phyloP scores from a whole-genome alignment of 495 filamentous ascomycete genomes.

The Apiosordaria backusii region DNA sequence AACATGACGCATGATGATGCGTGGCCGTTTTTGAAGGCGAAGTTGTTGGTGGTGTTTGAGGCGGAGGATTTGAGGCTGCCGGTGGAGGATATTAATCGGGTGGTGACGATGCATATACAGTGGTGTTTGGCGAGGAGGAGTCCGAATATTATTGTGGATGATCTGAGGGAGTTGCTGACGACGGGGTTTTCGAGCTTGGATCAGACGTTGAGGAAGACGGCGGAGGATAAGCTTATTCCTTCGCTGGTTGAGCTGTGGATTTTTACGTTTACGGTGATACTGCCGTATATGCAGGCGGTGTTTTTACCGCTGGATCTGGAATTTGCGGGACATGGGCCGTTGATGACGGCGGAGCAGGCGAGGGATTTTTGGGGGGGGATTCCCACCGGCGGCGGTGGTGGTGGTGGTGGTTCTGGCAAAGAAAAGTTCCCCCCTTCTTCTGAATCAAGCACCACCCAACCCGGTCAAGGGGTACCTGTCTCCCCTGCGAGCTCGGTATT shows the following conservation, averaged over 20 bases:
- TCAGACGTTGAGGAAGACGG: conserved; percentile 67
- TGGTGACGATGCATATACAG: conserved; percentile 76
- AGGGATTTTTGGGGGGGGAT: conserved; percentile 82
- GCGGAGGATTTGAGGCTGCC: conserved; percentile 85
- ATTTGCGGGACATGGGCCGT: conserved; percentile 75
- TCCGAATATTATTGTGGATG: conserved; percentile 68
- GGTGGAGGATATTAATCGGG: conserved; percentile 89
- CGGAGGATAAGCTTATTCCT: conserved; percentile 80
- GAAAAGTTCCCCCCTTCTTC: too few relatives aligned
- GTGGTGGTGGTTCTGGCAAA: conserved; percentile 1
- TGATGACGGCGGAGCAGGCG: conserved; percentile 73
- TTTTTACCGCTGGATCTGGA: conserved; percentile 93
- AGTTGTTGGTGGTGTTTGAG: conserved; percentile 87
- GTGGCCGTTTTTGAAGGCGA: conserved; percentile 91
- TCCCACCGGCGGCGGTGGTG: conserved; percentile 25
- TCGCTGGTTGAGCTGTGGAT: conserved; percentile 92
- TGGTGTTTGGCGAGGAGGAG: conserved; percentile 66
- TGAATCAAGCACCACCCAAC: too few relatives aligned
- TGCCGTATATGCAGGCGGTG: conserved; percentile 94
- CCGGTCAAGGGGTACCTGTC: conserved; percentile 31
- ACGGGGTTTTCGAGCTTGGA: conserved; percentile 86
- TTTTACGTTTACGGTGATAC: conserved; percentile 78
- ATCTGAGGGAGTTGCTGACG: conserved; percentile 72
- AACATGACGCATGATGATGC: conserved; percentile 87
- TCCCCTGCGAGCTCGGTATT: conserved; percentile 50